Evolutionary conservation across 495 filamentous ascomycete genomes (phyloP).

Genomic region (Aspergillus coremiiformis): DNA sequence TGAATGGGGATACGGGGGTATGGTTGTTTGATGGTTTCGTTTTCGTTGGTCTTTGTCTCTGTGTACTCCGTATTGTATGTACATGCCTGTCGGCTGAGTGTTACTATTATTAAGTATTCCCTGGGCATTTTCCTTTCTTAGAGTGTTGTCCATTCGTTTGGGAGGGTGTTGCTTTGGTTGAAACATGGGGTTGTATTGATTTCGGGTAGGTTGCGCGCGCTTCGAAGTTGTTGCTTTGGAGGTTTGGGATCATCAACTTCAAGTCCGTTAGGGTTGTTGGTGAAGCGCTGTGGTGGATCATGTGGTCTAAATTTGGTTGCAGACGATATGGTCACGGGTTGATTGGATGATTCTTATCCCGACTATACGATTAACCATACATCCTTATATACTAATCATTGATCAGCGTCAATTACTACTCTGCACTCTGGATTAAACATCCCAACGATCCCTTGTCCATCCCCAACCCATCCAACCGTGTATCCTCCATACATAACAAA

Average conservation of each 20-base stretch:
- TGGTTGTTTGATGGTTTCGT: too few relatives aligned
- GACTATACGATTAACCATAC: not conserved
- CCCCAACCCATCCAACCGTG: not conserved
- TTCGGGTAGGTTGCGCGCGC: not conserved
- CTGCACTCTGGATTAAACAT: too few relatives aligned
- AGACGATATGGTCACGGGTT: not conserved
- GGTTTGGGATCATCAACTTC: not conserved
- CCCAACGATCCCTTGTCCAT: not conserved
- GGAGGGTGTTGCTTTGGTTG: not conserved
- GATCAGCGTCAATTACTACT: slow-evolving; percentile 1
- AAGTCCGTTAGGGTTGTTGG: too few relatives aligned
- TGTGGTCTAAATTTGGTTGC: not conserved
- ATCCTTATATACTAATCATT: not conserved
- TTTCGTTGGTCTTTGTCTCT: too few relatives aligned
- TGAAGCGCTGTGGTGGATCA: not conserved
- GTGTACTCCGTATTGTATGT: too few relatives aligned
- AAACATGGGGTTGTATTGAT: not conserved
- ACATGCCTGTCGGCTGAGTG: too few relatives aligned
- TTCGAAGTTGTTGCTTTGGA: not conserved
- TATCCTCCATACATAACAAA: not conserved
- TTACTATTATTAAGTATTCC: too few relatives aligned
- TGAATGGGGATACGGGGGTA: not conserved
- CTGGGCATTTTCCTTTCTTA: too few relatives aligned
- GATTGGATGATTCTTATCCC: not conserved
- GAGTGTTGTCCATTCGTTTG: not conserved